Conservation (phyloP, 1,284 basidiomycete species). For the Cronartium quercuum region DNA sequence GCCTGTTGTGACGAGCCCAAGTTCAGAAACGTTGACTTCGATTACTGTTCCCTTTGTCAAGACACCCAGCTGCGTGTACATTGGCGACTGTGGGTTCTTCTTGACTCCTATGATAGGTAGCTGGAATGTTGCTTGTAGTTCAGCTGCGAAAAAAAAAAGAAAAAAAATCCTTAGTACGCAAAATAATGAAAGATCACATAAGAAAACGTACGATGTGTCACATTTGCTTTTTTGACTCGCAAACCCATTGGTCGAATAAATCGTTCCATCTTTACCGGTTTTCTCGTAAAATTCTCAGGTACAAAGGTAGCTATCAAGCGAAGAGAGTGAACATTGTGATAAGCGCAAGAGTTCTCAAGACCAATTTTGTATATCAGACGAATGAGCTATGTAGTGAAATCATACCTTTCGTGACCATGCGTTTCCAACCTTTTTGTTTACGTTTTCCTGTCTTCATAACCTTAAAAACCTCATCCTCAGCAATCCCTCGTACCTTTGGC, state of each 20-base stretch:
- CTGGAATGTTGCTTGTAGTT: constrained; percentile 97
- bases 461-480: constrained; percentile 99
- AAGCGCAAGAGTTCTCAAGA: background rate
- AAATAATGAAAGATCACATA: background rate
- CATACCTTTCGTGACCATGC: constrained; percentile 97
- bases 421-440: constrained; percentile 96
- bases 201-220: constrained; percentile 79
- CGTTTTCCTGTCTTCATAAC: constrained; percentile 97
- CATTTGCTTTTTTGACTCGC: constrained; percentile 96
- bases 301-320: constrained; percentile 27
- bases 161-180: background rate
- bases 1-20: constrained; percentile 97
- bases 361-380: background rate
- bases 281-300: constrained; percentile 85
- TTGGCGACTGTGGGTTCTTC: constrained; percentile 98
- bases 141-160: constrained; percentile 58
- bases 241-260: constrained; percentile 97
- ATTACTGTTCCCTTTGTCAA: constrained; percentile 98
- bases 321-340: background rate
- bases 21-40: constrained; percentile 94
- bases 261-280: constrained; percentile 98
- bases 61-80: constrained; percentile 73
- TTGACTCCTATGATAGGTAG: constrained; percentile 96
- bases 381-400: background rate
- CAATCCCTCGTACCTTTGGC: constrained; percentile 94